A percentile compares a stretch with the other conserved stretches of the same genome.
Evolutionary conservation across 2,329 filamentous ascomycete genomes (phyloP).

Genomic region (Seiridium cupressi): DNA sequence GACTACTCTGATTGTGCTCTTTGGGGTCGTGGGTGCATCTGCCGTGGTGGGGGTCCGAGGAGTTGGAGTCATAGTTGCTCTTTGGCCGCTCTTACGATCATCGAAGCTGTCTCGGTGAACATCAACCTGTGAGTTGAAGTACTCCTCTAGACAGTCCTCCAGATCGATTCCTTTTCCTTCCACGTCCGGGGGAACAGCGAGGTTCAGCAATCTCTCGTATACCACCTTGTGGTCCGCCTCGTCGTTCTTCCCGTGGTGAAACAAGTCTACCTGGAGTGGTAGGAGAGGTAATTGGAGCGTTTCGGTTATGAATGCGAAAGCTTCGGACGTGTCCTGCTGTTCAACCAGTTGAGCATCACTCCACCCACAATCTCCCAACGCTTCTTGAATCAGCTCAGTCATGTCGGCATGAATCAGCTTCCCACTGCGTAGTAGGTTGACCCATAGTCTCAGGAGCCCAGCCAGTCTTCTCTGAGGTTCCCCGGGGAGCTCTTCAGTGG

Average conservation of each 20-base stretch:
- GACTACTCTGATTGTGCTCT: constrained; percentile 33
- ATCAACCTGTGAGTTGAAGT: constrained; percentile 93
- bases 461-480: constrained; percentile 70
- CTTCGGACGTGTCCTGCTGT: constrained; percentile 95
- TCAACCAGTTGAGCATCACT: constrained; percentile 70
- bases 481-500: constrained; percentile 65
- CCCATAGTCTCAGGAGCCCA: constrained; percentile 82
- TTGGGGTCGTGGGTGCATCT: constrained; percentile 20
- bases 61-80: constrained; percentile 31
- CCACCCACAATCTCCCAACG: constrained; percentile 86
- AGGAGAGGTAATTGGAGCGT: constrained; percentile 83
- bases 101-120: constrained; percentile 71
- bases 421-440: constrained; percentile 85
- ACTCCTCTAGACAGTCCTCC: constrained; percentile 88
- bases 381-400: constrained; percentile 78
- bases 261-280: constrained; percentile 90
- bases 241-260: constrained; percentile 83
- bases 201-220: constrained; percentile 84
- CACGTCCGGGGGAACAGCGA: constrained; percentile 79
- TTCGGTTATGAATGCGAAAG: constrained; percentile 92
- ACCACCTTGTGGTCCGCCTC: constrained; percentile 92
- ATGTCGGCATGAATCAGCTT: constrained; percentile 83
- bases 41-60: constrained; percentile 18
- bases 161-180: constrained; percentile 72
- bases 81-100: constrained; percentile 45